A percentile compares a stretch with the other conserved stretches of the same genome.
phyloP scores from a whole-genome alignment of 23 red algal genomes.

The Gracilaria domingensis region DNA sequence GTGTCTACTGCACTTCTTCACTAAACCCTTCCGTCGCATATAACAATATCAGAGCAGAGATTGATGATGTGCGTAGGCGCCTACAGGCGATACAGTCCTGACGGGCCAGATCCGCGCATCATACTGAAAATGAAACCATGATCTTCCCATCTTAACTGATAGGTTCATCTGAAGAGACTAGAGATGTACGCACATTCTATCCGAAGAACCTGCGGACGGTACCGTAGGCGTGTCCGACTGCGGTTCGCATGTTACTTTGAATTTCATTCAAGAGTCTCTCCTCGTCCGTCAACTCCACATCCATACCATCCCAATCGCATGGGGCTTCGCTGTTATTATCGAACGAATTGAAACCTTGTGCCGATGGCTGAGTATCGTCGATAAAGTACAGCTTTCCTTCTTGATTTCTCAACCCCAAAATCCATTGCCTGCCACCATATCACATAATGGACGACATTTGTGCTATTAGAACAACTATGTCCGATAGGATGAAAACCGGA shows the following conservation, averaged over 20 bases:
- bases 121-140: too few species aligned
- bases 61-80: too few species aligned
- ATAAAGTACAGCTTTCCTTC: constrained; percentile 13
- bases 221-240: neutral
- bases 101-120: too few species aligned
- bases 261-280: constrained; percentile 5
- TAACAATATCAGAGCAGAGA: too few species aligned
- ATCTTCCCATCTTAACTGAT: too few species aligned
- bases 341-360: neutral
- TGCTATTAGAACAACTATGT: constrained; percentile 19
- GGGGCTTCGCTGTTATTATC: neutral
- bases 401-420: neutral
- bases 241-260: neutral
- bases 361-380: neutral
- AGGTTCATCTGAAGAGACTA: too few species aligned
- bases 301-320: constrained; percentile 18
- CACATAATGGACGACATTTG: constrained; percentile 39
- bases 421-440: constrained; percentile 22
- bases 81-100: too few species aligned
- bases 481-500: constrained; percentile 28
- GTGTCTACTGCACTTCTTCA: too few species aligned
- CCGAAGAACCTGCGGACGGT: neutral
- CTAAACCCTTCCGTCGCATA: too few species aligned
- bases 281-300: constrained; percentile 30
- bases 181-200: too few species aligned